Base-by-base conservation (phyloP, 1,139 yeast species). In the Suhomyces chickasaworum region DNA sequence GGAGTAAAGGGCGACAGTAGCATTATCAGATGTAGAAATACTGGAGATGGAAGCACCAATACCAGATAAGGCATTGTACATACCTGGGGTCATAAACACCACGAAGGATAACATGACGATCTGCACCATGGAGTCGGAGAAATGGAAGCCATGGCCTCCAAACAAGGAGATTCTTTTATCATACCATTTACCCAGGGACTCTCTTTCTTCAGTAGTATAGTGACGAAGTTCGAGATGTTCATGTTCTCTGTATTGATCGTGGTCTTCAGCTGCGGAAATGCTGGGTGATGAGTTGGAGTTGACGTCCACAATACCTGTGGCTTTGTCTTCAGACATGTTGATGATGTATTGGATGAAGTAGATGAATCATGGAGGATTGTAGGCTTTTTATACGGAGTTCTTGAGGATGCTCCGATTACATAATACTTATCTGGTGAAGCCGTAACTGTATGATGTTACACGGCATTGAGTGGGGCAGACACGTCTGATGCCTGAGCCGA, bases 61-160 rank as follows among this genome's bases (percentile, higher is more conserved):
- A 56, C 84, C 84, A 32, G 77, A 57, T 45, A 80, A 67, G 41
- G 85, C 83, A 53, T 79, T 79, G 62, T 65, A 80, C 80, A 80
- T 78, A 48, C 85, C 85, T 0, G 83, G 81, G 17, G 81, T 73
- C 70, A 78, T 65, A 58, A 80, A 79, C 32, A 78, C 63, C 16
- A 77, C 80, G 54, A 79, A 77, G 9, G 81, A 68, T 53, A 76
- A 64, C 67, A 78, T 63, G 27, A 76, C 66, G 23, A 77, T 64
- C 56, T 78, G 82, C 42, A 66, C 57, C 66, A 73, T 70, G 41
- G 78, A 68, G 51, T 65, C 59, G 4, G 81, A 75, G 59, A 73
- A 78, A 8, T 69, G 66, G 68, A 47, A 46, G 57, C 59, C 13
- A 62, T 52, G 8, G n/a, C 55, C n/a, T n/a, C n/a, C 31, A 23